These are phyloP conservation scores for Lactarius trivialis DNA, from an alignment of 768 basidiomycete species.

Conservation along the genomic window DNA sequence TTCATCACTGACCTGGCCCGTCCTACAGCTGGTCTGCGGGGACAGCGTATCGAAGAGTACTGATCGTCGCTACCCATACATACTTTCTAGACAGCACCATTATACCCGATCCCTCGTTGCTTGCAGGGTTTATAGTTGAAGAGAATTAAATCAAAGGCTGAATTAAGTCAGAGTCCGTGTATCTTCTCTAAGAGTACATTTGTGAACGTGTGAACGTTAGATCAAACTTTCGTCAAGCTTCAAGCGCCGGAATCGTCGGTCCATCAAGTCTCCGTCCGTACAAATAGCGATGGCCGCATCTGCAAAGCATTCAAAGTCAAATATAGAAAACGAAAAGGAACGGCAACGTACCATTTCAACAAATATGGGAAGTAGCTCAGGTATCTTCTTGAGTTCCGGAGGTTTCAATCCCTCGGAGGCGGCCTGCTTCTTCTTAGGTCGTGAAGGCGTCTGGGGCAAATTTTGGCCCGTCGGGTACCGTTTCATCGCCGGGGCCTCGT, in stretches of 20 bases:
- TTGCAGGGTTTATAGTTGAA: constrained; percentile 11
- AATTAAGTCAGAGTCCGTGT: background rate
- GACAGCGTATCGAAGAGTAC: constrained; percentile 13
- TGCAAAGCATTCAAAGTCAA: background rate
- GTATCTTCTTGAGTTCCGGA: constrained; percentile 72
- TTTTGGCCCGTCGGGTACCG: constrained; percentile 4
- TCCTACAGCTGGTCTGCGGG: constrained; percentile 20
- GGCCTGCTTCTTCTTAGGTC: constrained; percentile 38
- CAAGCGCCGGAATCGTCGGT: background rate
- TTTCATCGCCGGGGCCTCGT: background rate
- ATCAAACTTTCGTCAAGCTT: background rate
- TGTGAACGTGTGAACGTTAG: background rate
- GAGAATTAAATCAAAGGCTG: background rate
- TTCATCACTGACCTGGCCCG: background rate
- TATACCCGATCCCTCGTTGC: constrained; percentile 16
- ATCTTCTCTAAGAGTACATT: background rate
- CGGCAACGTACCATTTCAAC: constrained; percentile 72
- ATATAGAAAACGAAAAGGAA: too few species aligned
- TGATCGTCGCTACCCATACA: constrained; percentile 14
- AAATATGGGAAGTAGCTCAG: constrained; percentile 82
- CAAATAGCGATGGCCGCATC: constrained; percentile 19
- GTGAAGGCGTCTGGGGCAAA: constrained; percentile 19
- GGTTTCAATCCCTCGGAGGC: constrained; percentile 44
- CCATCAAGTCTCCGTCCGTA: background rate
- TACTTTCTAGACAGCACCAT: constrained; percentile 15